Base-by-base conservation (phyloP, 2,329 filamentous ascomycete species). In the Talaromyces funiculosus region DNA sequence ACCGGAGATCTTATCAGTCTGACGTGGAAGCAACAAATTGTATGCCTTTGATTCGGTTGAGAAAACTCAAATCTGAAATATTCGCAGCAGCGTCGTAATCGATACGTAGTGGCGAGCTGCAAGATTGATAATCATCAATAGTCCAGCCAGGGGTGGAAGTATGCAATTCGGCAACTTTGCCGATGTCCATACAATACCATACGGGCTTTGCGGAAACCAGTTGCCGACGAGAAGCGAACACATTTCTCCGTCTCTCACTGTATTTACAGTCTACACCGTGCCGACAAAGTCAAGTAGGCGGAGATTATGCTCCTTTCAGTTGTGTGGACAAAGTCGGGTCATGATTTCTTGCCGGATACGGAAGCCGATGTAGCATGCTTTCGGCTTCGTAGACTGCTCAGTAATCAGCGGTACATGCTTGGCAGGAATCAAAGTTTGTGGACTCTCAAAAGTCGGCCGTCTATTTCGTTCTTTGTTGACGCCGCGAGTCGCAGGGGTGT, bases 131-230 rank as follows among this genome's bases (percentile, higher is more conserved):
- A 33, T 35, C 47, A 51, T n/a, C 43, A 26, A 47, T 29, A 29
- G 1, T 47, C 14, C 18, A 12, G 18, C 4, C 40, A 43, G 40
- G 40, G 20, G 40, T 10, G 40, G 10, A 14, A n/a, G 7, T 16
- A 45, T 47, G 43, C 43, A 47, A 49, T 10, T 51, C 47, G 47
- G 47, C 47, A 51, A 51, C n/a, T 51, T 51, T 51, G 47, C 47
- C 47, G 47, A 29, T 51, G 26, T 20, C 8, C 38, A 4, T 31
- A 49, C 26, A 12, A 31, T 31, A 51, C 45, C 16, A 4, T 31
- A 49, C 26, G 26, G n/a, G 26, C 24, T 49, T n/a, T n/a, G n/a
- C n/a, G n/a, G n/a, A 49, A 31, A 49, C 47, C 26, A 51, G 35
- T 18, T 51, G 29, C 47, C 47, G 47, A 51, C 26, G 26, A 51